A percentile compares a stretch with the other conserved stretches of the same genome.
Evolutionary conservation across 331 rosid species (phyloP).

Genomic region (Prunus yedoensis): DNA sequence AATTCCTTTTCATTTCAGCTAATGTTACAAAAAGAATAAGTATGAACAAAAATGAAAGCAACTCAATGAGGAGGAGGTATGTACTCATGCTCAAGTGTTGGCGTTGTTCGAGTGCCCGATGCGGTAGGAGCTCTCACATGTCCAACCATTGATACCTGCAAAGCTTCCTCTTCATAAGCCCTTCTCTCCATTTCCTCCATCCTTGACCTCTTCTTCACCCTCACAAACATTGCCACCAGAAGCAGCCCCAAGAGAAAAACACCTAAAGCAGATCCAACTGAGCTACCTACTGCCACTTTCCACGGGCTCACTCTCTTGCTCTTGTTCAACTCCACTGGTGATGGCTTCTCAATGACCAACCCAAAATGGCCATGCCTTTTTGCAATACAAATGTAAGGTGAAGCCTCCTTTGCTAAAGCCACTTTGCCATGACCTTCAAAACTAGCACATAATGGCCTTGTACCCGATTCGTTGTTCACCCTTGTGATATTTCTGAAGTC

Average conservation of each 20-base stretch:
- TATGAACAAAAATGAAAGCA: slow-evolving; percentile 5
- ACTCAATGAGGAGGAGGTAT: slow-evolving; percentile 53
- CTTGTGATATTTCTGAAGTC: slow-evolving; percentile 60
- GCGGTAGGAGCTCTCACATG: slow-evolving; percentile 93
- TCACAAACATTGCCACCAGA: slow-evolving; percentile 89
- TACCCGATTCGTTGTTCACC: slow-evolving; percentile 23
- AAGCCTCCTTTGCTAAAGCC: slow-evolving; percentile 50
- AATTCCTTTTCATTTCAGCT: slow-evolving; percentile 18
- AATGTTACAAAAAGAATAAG: slow-evolving; percentile 43
- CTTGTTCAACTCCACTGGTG: slow-evolving; percentile 39
- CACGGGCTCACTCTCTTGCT: slow-evolving; percentile 59
- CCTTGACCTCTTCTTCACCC: slow-evolving; percentile 83
- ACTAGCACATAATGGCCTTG: slow-evolving; percentile 65
- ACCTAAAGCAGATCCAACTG: slow-evolving; percentile 80
- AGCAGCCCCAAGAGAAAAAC: slow-evolving; percentile 78
- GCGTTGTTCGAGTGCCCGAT: slow-evolving; percentile 60
- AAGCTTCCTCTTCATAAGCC: slow-evolving; percentile 91
- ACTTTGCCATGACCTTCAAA: slow-evolving; percentile 80
- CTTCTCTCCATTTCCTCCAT: slow-evolving; percentile 85
- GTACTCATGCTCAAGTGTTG: slow-evolving; percentile 57
- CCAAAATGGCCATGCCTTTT: slow-evolving; percentile 86
- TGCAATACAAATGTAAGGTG: slow-evolving; percentile 58
- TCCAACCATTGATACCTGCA: slow-evolving; percentile 98
- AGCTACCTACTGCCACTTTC: slow-evolving; percentile 82
- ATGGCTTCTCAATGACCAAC: slow-evolving; percentile 54